phyloP scores from a whole-genome alignment of 805 yeast genomes.

The Kuraishia capsulata region DNA sequence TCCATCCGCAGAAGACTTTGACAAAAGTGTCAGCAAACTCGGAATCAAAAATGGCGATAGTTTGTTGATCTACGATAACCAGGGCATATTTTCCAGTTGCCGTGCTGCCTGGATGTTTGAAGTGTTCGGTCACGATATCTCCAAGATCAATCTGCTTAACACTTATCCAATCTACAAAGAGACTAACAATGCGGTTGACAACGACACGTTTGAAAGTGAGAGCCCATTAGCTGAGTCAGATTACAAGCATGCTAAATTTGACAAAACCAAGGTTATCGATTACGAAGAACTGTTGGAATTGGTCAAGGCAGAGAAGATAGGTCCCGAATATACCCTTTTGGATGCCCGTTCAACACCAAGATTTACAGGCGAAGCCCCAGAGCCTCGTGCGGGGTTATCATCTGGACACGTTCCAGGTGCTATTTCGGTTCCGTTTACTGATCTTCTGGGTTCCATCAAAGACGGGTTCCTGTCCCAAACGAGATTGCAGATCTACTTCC shows the following conservation, averaged over 20 bases:
- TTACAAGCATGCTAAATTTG: constrained; percentile 27
- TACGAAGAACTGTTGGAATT: constrained; percentile 60
- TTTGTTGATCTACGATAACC: constrained; percentile 75
- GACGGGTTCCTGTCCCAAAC: not conserved
- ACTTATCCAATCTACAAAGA: constrained; percentile 37
- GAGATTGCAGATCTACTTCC: constrained; percentile 33
- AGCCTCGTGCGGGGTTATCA: constrained; percentile 80
- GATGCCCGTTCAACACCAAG: constrained; percentile 80
- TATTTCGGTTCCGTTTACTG: constrained; percentile 63
- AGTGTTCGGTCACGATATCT: constrained; percentile 59
- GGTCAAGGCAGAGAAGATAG: constrained; percentile 37
- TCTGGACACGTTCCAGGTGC: constrained; percentile 90
- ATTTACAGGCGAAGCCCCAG: constrained; percentile 73
- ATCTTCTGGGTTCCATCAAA: constrained; percentile 39
- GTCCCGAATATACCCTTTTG: constrained; percentile 41
- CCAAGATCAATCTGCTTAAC: constrained; percentile 56
- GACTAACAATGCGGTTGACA: constrained; percentile 13
- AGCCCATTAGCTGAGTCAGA: constrained; percentile 12
- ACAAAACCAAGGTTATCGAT: constrained; percentile 43
- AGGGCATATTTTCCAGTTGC: constrained; percentile 81
- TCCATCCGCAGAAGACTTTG: constrained; percentile 53
- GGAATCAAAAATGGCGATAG: constrained; percentile 51
- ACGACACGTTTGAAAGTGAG: constrained; percentile 11
- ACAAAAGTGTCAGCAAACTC: constrained; percentile 37
- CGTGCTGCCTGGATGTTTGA: constrained; percentile 88